phyloP scores from a whole-genome alignment of 2,329 filamentous ascomycete genomes.

The Hypocreales sp. region DNA sequence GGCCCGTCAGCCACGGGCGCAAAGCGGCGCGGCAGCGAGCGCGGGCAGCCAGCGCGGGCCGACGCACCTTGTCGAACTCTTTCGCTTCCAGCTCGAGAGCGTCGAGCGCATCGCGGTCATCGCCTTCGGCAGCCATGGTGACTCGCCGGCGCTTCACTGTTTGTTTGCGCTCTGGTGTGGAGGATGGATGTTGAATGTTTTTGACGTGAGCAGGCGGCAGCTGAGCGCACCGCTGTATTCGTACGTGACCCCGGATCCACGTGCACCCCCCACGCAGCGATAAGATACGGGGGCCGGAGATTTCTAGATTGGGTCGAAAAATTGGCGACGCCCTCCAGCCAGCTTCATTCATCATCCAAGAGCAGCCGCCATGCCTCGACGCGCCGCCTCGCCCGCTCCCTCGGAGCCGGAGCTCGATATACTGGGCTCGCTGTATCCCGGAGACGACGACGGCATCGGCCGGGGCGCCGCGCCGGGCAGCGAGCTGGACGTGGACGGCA shows the following conservation, averaged over 20 bases:
- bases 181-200: too few relatives aligned
- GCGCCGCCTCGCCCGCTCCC: constrained; percentile 62
- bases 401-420: constrained; percentile 94
- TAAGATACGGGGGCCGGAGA: too few relatives aligned
- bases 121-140: constrained; percentile 1
- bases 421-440: constrained; percentile 57
- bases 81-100: constrained; percentile 72
- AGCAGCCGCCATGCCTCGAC: constrained; percentile 60
- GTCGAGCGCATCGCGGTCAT: constrained; percentile 49
- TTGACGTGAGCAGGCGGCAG: too few relatives aligned
- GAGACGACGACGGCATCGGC: constrained; percentile 33
- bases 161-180: too few relatives aligned
- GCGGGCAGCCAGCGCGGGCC: too few relatives aligned
- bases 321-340: too few relatives aligned
- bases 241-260: too few relatives aligned
- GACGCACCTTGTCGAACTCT: constrained; percentile 73
- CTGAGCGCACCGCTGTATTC: too few relatives aligned
- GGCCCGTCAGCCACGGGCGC: constrained; percentile 7
- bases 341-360: too few relatives aligned
- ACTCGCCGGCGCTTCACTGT: constrained; percentile 6
- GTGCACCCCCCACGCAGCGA: too few relatives aligned
- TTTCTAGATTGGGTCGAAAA: too few relatives aligned
- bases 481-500: constrained; percentile 42
- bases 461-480: constrained; percentile 19
- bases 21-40: too few relatives aligned